phyloP scores from a whole-genome alignment of 345 rosid genomes.

The Pistacia integerrima region DNA sequence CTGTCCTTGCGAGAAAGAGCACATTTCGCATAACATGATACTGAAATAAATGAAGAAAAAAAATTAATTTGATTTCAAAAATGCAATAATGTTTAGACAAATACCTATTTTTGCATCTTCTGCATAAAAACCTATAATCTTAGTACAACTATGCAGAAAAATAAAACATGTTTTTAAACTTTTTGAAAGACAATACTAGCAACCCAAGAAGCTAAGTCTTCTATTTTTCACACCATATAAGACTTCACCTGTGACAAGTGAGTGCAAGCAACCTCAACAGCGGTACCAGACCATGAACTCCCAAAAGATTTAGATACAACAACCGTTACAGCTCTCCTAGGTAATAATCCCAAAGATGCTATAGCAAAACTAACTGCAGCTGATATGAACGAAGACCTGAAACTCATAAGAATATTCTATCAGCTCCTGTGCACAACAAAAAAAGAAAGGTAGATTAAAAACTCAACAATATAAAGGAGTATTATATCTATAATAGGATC shows the following conservation, averaged over 20 bases:
- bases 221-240: background rate
- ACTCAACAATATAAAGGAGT: background rate
- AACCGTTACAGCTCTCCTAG: slow-evolving; percentile 42
- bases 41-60: slow-evolving; percentile 39
- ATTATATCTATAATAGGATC: background rate
- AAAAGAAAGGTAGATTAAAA: background rate
- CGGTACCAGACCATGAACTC: slow-evolving; percentile 66
- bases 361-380: slow-evolving; percentile 44
- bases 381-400: slow-evolving; percentile 68
- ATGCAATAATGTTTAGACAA: background rate
- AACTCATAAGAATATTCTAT: slow-evolving; percentile 26
- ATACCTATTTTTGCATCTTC: background rate
- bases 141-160: background rate
- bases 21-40: slow-evolving; percentile 73
- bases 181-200: background rate
- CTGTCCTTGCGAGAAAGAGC: slow-evolving; percentile 75
- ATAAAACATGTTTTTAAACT: background rate
- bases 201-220: slow-evolving; percentile 11
- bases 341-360: slow-evolving; percentile 64
- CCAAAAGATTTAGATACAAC: slow-evolving; percentile 54
- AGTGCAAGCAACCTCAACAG: slow-evolving; percentile 67
- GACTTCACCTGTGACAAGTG: slow-evolving; percentile 64
- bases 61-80: slow-evolving; percentile 6
- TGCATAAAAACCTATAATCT: background rate
- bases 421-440: background rate